A percentile compares a stretch with the other conserved stretches of the same genome.
Conservation (phyloP, 768 basidiomycete genomes). For the Calocybe cyanea region DNA sequence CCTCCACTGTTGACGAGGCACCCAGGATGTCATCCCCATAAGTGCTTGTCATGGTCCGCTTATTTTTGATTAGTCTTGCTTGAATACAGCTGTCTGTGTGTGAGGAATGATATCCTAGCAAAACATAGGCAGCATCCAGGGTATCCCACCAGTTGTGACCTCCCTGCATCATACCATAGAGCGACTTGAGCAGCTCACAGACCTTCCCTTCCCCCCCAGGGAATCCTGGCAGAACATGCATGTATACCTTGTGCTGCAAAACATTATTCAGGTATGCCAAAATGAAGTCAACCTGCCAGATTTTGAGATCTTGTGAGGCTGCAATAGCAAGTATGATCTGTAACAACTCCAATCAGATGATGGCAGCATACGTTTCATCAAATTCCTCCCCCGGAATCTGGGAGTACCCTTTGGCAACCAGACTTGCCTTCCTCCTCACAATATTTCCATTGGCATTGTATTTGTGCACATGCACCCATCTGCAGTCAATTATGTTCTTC, state of each 20-base stretch:
- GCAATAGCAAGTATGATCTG: constrained; percentile 22
- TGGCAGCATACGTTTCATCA: constrained; percentile 16
- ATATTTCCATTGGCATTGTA: constrained; percentile 23
- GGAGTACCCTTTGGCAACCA: constrained; percentile 21
- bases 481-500: constrained; percentile 11
- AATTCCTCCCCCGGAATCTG: constrained; percentile 32
- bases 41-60: constrained; percentile 14
- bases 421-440: constrained; percentile 22
- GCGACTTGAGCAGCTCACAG: not conserved
- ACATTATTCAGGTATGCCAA: constrained; percentile 27
- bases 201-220: not conserved
- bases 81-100: constrained; percentile 18
- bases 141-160: constrained; percentile 17
- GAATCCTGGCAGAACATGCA: constrained; percentile 11
- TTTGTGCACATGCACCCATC: constrained; percentile 27
- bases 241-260: constrained; percentile 17
- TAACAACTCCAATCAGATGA: constrained; percentile 15
- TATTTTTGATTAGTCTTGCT: not conserved
- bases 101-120: constrained; percentile 12
- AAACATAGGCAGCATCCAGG: constrained; percentile 2
- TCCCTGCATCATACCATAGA: constrained; percentile 16
- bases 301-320: constrained; percentile 19
- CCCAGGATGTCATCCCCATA: constrained; percentile 16
- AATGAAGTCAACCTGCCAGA: constrained; percentile 30
- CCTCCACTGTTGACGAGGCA: constrained; percentile 10